These are phyloP conservation scores for Trichoderma gamsii DNA, from an alignment of 495 filamentous ascomycete species.

Conservation along the genomic window DNA sequence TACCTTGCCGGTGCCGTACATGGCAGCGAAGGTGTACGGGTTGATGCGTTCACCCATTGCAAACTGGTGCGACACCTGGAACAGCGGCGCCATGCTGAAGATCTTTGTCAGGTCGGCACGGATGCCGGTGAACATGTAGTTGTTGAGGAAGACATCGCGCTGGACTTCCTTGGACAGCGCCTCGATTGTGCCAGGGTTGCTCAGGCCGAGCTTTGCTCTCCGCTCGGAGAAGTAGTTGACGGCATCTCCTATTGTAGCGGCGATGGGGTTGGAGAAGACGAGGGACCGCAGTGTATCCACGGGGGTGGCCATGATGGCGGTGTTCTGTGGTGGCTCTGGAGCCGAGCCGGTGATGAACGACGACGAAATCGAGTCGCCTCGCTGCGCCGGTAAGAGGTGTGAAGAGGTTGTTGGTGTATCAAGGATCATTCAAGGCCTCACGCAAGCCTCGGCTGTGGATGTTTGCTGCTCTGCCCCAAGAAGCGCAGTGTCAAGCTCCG, in stretches of 20 bases:
- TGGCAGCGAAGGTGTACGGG: conserved; percentile 88
- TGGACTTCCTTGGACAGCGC: conserved; percentile 87
- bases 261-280: conserved; percentile 65
- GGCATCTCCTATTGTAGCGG: conserved; percentile 63
- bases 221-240: conserved; percentile 78
- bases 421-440: neutral
- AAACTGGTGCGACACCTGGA: conserved; percentile 96
- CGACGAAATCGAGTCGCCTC: neutral
- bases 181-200: conserved; percentile 89
- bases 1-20: conserved; percentile 90
- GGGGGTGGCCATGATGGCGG: conserved; percentile 39
- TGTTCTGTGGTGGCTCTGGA: conserved; percentile 20
- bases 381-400: neutral
- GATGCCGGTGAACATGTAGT: conserved; percentile 91
- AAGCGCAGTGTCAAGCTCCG: conserved; percentile 5
- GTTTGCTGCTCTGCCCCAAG: neutral
- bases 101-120: conserved; percentile 93
- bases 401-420: neutral
- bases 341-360: conserved; percentile 16
- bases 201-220: conserved; percentile 77
- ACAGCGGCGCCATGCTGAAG: conserved; percentile 85
- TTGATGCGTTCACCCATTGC: conserved; percentile 84
- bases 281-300: conserved; percentile 56
- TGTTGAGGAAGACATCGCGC: conserved; percentile 88
- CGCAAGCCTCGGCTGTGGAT: neutral